phyloP scores from a whole-genome alignment of 106 monocot genomes.

The Phalaenopsis equestris region DNA sequence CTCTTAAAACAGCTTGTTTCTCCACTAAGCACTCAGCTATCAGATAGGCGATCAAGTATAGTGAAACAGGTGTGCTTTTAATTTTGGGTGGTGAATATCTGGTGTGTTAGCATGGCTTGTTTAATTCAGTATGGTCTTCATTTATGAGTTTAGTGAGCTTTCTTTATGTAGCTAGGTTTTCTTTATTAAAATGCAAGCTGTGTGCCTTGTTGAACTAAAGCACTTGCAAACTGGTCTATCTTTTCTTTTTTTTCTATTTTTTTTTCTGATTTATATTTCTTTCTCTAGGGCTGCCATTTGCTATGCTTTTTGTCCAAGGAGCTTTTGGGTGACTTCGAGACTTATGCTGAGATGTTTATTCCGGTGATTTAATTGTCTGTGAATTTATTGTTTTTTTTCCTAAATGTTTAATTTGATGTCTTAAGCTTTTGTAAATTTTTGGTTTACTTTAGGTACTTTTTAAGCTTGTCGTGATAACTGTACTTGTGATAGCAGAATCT shows the following conservation, averaged over 20 bases:
- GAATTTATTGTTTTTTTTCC: not conserved
- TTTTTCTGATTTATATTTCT: constrained; percentile 11
- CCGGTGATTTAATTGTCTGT: constrained; percentile 48
- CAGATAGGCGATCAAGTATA: constrained; percentile 93
- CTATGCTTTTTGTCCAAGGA: constrained; percentile 89
- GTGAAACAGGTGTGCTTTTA: constrained; percentile 80
- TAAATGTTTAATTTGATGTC: not conserved
- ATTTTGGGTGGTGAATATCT: not conserved
- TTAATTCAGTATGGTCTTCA: not conserved
- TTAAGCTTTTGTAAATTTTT: not conserved
- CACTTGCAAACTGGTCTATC: not conserved
- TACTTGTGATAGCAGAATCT: constrained; percentile 97
- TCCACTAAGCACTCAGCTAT: constrained; percentile 68
- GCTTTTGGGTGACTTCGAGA: constrained; percentile 89
- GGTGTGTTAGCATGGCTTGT: not conserved
- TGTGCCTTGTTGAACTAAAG: not conserved
- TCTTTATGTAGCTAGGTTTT: not conserved
- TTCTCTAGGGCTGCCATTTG: constrained; percentile 80
- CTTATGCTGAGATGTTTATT: constrained; percentile 94
- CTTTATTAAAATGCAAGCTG: not conserved
- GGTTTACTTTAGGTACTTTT: constrained; percentile 58
- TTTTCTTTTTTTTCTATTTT: not conserved
- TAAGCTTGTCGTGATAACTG: constrained; percentile 99
- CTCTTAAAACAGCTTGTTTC: constrained; percentile 81
- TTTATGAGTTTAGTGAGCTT: not conserved